Conservation (phyloP, 139 green algal species). For the Coelastrella sp. region DNA sequence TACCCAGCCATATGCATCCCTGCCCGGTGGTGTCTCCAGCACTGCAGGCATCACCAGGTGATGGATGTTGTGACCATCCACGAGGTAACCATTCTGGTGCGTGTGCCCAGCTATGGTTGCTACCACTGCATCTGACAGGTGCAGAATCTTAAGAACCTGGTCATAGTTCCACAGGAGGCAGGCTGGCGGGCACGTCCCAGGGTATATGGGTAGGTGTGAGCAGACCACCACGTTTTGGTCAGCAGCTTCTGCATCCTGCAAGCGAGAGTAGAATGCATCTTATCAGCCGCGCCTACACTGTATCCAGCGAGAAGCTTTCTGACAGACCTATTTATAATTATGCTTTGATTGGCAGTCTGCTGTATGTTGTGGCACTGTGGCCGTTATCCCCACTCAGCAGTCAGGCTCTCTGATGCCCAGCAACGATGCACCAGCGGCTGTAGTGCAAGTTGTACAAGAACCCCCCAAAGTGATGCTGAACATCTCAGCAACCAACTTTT, state of each 20-base stretch:
- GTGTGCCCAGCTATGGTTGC: slow-evolving; percentile 76
- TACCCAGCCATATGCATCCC: slow-evolving; percentile 69
- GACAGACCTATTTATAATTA: neutral
- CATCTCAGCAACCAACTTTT: neutral
- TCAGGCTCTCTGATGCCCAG: neutral
- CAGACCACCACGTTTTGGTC: slow-evolving; percentile 65
- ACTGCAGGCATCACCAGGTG: slow-evolving; percentile 75
- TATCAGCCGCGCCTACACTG: too few relatives aligned
- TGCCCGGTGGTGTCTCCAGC: slow-evolving; percentile 74
- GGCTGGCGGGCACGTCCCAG: slow-evolving; percentile 55
- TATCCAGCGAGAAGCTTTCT: too few relatives aligned
- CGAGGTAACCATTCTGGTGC: slow-evolving; percentile 72
- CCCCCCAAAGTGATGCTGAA: neutral
- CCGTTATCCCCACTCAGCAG: neutral
- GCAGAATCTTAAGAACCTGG: slow-evolving; percentile 56
- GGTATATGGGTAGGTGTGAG: slow-evolving; percentile 62
- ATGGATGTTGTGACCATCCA: slow-evolving; percentile 63
- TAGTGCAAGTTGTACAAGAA: neutral
- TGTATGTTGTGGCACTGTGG: too few relatives aligned
- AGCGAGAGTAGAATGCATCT: neutral
- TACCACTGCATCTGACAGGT: slow-evolving; percentile 49
- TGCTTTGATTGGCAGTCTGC: too few relatives aligned
- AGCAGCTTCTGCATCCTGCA: slow-evolving; percentile 18
- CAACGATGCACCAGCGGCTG: neutral
- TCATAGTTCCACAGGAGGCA: slow-evolving; percentile 85